Conservation (phyloP, 108 stramenopile species). For the Hondaea fermentalgiana region DNA sequence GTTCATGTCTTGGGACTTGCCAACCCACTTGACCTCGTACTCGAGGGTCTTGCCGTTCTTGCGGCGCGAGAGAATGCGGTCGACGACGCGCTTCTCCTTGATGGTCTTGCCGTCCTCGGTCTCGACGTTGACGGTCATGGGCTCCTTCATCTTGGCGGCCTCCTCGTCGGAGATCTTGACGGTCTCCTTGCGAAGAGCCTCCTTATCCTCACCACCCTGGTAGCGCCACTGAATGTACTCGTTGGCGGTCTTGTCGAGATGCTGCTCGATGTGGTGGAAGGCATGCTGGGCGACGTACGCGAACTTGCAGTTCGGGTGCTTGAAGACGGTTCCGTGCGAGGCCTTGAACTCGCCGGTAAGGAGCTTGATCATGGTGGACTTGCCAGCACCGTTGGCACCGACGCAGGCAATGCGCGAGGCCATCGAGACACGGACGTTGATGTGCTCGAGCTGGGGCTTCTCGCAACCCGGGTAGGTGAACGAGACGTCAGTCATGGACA, state of each 20-base stretch:
- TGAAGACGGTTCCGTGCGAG: conserved; percentile 85
- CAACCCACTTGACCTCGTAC: conserved; percentile 71
- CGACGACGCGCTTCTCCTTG: conserved; percentile 92
- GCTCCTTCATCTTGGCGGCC: conserved; percentile 78
- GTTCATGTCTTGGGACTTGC: conserved; percentile 46
- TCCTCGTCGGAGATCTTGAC: conserved; percentile 92
- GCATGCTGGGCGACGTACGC: conserved; percentile 99
- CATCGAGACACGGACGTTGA: conserved; percentile 89
- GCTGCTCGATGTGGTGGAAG: conserved; percentile 98
- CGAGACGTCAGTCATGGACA: conserved; percentile 93
- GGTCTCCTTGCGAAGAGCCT: conserved; percentile 74
- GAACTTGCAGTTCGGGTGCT: conserved; percentile 98
- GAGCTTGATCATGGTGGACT: conserved; percentile 99
- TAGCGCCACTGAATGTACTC: conserved; percentile 99
- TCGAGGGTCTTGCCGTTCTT: conserved; percentile 92
- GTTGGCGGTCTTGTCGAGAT: conserved; percentile 93
- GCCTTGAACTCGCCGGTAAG: conserved; percentile 93
- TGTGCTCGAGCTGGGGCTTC: conserved; percentile 84
- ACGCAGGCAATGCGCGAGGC: conserved; percentile 97
- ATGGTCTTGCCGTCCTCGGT: conserved; percentile 89
- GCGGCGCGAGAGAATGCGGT: conserved; percentile 85
- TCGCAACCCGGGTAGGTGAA: conserved; percentile 94
- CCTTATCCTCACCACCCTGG: conserved; percentile 97
- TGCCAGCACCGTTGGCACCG: conserved; percentile 98
- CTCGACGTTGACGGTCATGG: conserved; percentile 79